Evolutionary conservation across 768 basidiomycete genomes (phyloP).

Genomic region (Boletus sp.): DNA sequence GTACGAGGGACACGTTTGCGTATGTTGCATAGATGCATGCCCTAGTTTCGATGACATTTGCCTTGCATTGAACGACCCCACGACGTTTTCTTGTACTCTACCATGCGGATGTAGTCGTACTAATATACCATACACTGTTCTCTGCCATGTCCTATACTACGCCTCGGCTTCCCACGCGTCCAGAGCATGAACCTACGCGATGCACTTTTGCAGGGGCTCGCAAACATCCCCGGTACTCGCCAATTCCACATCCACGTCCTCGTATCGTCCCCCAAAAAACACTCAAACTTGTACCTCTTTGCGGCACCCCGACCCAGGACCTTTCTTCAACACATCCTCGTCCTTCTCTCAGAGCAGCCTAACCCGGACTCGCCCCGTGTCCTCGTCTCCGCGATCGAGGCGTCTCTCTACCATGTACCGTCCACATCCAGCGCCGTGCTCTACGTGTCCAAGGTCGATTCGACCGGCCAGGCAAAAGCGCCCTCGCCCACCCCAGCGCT

Average conservation of each 20-base stretch:
- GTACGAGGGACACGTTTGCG: slow-evolving; percentile 71
- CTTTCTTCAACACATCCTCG: slow-evolving; percentile 72
- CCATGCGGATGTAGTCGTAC: slow-evolving; percentile 11
- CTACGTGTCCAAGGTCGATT: slow-evolving; percentile 93
- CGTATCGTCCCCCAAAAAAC: slow-evolving; percentile 63
- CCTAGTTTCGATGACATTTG: neutral
- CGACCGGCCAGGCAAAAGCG: slow-evolving; percentile 68
- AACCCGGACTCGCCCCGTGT: slow-evolving; percentile 48
- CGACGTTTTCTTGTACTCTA: slow-evolving; percentile 12
- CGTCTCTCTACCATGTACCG: slow-evolving; percentile 69
- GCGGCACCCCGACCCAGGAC: slow-evolving; percentile 61
- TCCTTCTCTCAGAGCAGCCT: slow-evolving; percentile 67
- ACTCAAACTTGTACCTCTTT: slow-evolving; percentile 70
- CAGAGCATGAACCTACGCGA: slow-evolving; percentile 53
- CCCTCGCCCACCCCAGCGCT: slow-evolving; percentile 72
- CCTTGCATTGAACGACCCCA: neutral
- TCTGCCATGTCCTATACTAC: neutral
- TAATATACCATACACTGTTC: slow-evolving; percentile 17
- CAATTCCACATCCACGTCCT: slow-evolving; percentile 76
- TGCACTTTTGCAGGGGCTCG: slow-evolving; percentile 54
- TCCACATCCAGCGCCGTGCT: slow-evolving; percentile 66
- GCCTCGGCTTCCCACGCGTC: slow-evolving; percentile 20
- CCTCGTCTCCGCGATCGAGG: slow-evolving; percentile 79
- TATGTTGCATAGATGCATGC: slow-evolving; percentile 33
- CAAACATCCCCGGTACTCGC: slow-evolving; percentile 59